Evolutionary conservation across 768 basidiomycete species (phyloP).

Genomic region (Mycena capillaripes): DNA sequence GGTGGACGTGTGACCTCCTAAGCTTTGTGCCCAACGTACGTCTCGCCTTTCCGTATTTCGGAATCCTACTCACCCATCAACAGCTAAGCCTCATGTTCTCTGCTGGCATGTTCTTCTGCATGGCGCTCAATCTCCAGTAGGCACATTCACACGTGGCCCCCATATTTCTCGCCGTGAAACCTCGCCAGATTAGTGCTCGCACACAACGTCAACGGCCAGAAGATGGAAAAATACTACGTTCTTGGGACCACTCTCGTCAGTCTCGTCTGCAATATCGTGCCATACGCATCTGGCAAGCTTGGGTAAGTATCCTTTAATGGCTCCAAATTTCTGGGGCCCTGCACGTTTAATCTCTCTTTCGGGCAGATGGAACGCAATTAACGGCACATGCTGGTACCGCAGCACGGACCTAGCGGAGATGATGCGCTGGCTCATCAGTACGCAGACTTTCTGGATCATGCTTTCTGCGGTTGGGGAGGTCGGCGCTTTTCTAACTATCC

Average conservation of each 20-base stretch:
- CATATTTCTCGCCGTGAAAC: background rate
- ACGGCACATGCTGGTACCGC: conserved; percentile 5
- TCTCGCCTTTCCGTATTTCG: background rate
- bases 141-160: background rate
- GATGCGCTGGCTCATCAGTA: conserved; percentile 17
- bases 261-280: too few species aligned
- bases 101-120: too few species aligned
- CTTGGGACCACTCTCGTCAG: too few species aligned
- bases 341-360: background rate
- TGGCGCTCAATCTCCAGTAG: conserved; percentile 19
- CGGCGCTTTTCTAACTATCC: background rate
- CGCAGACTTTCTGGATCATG: conserved; percentile 19
- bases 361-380: conserved; percentile 9
- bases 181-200: conserved; percentile 10
- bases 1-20: background rate
- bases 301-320: too few species aligned
- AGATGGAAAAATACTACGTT: conserved; percentile 22
- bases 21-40: conserved; percentile 1
- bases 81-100: conserved; percentile 14
- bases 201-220: conserved; percentile 3
- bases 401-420: conserved; percentile 3
- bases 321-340: background rate
- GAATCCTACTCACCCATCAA: background rate
- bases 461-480: conserved; percentile 12
- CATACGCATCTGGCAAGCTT: too few species aligned